Conservation (phyloP, 1,139 yeast species). For the Protomyces inouyei region DNA sequence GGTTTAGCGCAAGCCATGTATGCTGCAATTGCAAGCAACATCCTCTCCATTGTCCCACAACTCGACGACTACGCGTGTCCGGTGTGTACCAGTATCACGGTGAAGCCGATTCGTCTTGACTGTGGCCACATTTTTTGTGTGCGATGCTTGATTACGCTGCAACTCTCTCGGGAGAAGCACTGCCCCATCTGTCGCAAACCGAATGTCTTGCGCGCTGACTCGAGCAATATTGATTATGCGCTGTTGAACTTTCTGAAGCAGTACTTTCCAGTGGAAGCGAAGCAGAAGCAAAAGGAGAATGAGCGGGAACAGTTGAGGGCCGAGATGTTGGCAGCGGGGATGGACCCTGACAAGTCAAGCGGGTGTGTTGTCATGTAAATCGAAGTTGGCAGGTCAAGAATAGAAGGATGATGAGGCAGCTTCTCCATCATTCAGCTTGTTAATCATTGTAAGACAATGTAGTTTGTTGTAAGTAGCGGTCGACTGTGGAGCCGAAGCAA, state of each 20-base stretch:
- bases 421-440: background rate
- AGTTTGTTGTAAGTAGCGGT: too few species aligned
- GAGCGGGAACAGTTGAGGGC: slow-evolving; percentile 52
- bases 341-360: slow-evolving; percentile 1
- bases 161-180: slow-evolving; percentile 52
- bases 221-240: slow-evolving; percentile 54
- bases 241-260: slow-evolving; percentile 52
- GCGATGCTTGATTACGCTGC: slow-evolving; percentile 62
- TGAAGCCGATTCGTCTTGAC: slow-evolving; percentile 58
- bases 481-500: too few species aligned
- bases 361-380: background rate
- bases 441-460: background rate
- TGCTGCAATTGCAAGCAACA: slow-evolving; percentile 35
- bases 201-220: slow-evolving; percentile 57
- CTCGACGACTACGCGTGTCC: slow-evolving; percentile 72
- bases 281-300: slow-evolving; percentile 55
- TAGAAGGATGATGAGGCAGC: background rate
- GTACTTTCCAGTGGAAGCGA: slow-evolving; percentile 64
- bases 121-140: slow-evolving; percentile 70
- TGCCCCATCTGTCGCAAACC: slow-evolving; percentile 65
- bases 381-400: background rate
- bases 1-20: slow-evolving; percentile 36
- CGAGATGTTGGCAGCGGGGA: slow-evolving; percentile 34
- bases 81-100: slow-evolving; percentile 63
- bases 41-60: slow-evolving; percentile 61